phyloP scores from a whole-genome alignment of 768 basidiomycete species.

The Suillus weaverae region DNA sequence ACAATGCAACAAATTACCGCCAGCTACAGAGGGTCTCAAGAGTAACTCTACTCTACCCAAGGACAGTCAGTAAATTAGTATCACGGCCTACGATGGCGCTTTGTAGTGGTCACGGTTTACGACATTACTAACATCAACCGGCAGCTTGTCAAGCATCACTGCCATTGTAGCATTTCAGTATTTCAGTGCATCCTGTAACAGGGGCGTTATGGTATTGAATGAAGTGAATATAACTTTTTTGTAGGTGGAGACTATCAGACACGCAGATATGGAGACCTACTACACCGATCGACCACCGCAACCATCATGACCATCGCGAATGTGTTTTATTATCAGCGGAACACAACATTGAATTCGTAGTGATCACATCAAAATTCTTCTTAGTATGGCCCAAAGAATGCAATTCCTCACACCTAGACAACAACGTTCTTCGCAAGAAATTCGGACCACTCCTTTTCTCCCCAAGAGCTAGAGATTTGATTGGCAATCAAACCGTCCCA shows the following conservation, averaged over 20 bases:
- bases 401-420: conserved; percentile 28
- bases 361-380: background rate
- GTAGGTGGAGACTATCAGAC: background rate
- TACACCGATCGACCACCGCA: background rate
- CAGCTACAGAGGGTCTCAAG: too few species aligned
- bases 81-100: too few species aligned
- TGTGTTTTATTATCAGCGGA: background rate
- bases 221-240: too few species aligned
- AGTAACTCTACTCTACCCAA: too few species aligned
- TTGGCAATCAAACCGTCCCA: conserved; percentile 75
- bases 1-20: too few species aligned
- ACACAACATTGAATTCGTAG: background rate
- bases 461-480: conserved; percentile 83
- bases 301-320: background rate
- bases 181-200: too few species aligned
- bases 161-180: too few species aligned
- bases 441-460: conserved; percentile 74
- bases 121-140: too few species aligned
- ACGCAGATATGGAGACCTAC: background rate
- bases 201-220: too few species aligned
- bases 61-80: too few species aligned
- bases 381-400: background rate
- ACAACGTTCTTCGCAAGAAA: conserved; percentile 64
- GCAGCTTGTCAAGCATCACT: too few species aligned
- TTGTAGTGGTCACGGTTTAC: too few species aligned